Base-by-base conservation (phyloP, 169 alveolate species). In the Plasmodium adleri region DNA sequence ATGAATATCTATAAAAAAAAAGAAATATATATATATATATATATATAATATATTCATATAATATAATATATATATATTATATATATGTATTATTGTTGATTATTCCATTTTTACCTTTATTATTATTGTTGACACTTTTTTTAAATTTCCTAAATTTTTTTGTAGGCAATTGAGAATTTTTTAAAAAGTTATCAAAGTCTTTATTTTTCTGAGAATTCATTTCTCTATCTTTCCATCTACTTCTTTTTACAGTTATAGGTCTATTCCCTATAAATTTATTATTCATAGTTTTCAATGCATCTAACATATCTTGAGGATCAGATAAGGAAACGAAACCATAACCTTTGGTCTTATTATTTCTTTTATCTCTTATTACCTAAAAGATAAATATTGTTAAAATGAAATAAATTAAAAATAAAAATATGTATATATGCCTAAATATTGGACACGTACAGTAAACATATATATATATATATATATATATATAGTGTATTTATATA, bases 291-390 rank as follows among this genome's bases (percentile, higher is more conserved):
- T 96, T 97, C 93, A 97, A 91, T 10, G 99, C 99, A 63, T 94
- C 95, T 58, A 97, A 74, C 97, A 96, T 98, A 85, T 98, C 99
- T 83, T 97, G 96, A 17, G 98, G 97, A 71, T 95, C 95, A 32
- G 95, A 88, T 74, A 98, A 92, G 20, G 99, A 96, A 17, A 98
- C 98, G 93, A 98, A 98, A 12, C 88, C 99, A 87, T 96, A 98
- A 10, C 99, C 99, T 78, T 97, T 97, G 39, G 99, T 97, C 94
- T 98, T 98, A 43, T 98, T 97, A 20, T 99, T 97, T 54, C 96
- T 94, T 70, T 98, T 98, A 88, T 98, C 99, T 63, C 99, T 93
- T 24, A 99, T 96, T n/a, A 98, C 98, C 94, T 97, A 95, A 28
- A 60, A 83, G n/a, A 50, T 45, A 12, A 32, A 43, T 72, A 20